Evolutionary conservation across 257 asterid genomes (phyloP).

Genomic region (Salvia splendens): DNA sequence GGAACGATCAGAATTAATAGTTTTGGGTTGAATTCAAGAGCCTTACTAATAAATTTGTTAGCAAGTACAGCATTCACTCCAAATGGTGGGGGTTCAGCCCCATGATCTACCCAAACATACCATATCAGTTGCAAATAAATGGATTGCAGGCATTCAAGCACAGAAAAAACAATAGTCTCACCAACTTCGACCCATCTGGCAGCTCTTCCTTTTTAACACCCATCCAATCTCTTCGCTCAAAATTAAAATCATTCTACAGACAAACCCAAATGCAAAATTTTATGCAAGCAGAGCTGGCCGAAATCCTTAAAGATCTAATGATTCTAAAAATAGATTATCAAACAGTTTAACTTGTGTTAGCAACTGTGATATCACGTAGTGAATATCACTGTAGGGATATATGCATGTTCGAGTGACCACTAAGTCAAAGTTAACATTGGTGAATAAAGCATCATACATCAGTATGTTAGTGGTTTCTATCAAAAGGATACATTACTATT

Average conservation of each 20-base stretch:
- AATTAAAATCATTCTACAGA: constrained; percentile 71
- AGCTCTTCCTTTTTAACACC: constrained; percentile 53
- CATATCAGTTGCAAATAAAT: constrained; percentile 24
- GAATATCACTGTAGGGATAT: constrained; percentile 6
- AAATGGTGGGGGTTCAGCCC: constrained; percentile 99
- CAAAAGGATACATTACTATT: not conserved
- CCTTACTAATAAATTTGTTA: constrained; percentile 70
- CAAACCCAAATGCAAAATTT: constrained; percentile 5
- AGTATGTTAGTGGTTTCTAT: not conserved
- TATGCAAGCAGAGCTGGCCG: constrained; percentile 20
- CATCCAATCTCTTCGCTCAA: constrained; percentile 91
- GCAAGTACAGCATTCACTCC: constrained; percentile 80
- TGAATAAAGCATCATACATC: constrained; percentile 11
- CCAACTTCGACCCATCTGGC: constrained; percentile 76
- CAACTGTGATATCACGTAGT: not conserved
- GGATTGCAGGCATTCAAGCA: constrained; percentile 24
- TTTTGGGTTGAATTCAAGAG: constrained; percentile 88
- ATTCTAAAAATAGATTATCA: not conserved
- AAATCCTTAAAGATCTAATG: not conserved
- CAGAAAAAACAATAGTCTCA: constrained; percentile 40
- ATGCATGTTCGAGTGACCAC: not conserved
- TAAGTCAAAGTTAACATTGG: not conserved
- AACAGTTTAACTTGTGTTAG: not conserved
- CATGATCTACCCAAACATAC: constrained; percentile 62
- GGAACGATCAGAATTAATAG: constrained; percentile 87